These are phyloP conservation scores for Cymbidium sinense DNA, from an alignment of 106 monocot genomes.

Conservation along the genomic window DNA sequence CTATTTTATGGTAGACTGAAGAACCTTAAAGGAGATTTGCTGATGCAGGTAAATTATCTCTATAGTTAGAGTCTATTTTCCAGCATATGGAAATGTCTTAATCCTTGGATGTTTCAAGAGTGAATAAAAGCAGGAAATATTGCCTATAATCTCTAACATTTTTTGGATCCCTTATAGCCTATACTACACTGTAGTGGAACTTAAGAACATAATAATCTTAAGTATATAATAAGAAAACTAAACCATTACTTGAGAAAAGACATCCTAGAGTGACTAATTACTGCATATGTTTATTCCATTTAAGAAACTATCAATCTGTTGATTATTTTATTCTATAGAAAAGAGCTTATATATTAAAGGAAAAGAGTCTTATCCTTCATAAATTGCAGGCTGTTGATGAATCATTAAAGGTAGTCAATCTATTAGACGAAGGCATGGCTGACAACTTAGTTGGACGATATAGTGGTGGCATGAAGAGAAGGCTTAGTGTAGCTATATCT, in stretches of 20 bases:
- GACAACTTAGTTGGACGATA: constrained; percentile 34
- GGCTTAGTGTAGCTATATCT: constrained; percentile 7
- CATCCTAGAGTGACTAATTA: too few relatives aligned
- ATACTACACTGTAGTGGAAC: too few relatives aligned
- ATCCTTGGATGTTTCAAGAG: too few relatives aligned
- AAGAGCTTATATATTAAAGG: neutral
- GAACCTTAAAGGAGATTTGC: constrained; percentile 40
- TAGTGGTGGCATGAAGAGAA: constrained; percentile 69
- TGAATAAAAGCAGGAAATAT: too few relatives aligned
- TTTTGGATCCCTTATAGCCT: neutral
- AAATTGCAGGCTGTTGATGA: constrained; percentile 48
- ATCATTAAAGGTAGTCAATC: constrained; percentile 34
- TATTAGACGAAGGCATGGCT: constrained; percentile 15
- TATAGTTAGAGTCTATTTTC: neutral
- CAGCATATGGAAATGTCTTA: neutral
- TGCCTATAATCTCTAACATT: too few relatives aligned
- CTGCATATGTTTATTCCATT: too few relatives aligned
- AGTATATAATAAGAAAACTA: neutral
- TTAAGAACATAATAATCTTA: neutral
- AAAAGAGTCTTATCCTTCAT: neutral
- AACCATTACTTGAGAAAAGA: too few relatives aligned
- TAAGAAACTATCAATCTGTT: too few relatives aligned
- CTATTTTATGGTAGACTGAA: constrained; percentile 49
- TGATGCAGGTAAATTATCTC: constrained; percentile 14
- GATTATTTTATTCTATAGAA: too few relatives aligned